Base-by-base conservation (phyloP, 1,284 basidiomycete genomes). In the Trichosporon inkin region DNA sequence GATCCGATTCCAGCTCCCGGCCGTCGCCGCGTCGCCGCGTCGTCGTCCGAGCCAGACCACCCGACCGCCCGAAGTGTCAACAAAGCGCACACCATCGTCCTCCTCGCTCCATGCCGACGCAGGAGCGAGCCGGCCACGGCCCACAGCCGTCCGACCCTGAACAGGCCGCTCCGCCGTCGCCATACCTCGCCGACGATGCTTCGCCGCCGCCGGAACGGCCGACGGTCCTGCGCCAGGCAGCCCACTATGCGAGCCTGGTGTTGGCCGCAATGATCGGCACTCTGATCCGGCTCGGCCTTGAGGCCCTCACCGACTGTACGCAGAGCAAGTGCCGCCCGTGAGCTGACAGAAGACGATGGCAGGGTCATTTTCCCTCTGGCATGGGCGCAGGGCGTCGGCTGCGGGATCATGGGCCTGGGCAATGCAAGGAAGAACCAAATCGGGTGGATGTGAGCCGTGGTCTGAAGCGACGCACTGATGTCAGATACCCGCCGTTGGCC, bases 311-410 rank as follows among this genome's bases (percentile, higher is more conserved):
- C 13, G 65, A 60, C 6, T 79, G 75, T 78, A 39, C 32, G 20
- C 14, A 13, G 4, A 6, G 8, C 3, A 7, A 14, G 6, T 38
- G 17, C 16, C 37, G 28, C 22, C 14, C 11, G 5, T 34, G 3
- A 8, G 28, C 57, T 57, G 38, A 36, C 10, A 16, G 2, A 55
- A 77, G 75, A 76, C 58, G 72, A 77, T 39, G 92, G 90, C 1
- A 75, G 83, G 53, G 84, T 86, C 65, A 86, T 97, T 10, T 95
- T 91, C 68, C 83, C 90, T 1, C 80, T 97, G 34, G 85, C 90
- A 1, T 98, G 94, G 82, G 84, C 86, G 0, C 95, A 99, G 75
- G 88, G 86, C 0, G 80, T 88, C 0, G 96, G 96, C 2, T 98
- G 95, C 76, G 82, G 94, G 47, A 80, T 96, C 53, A 98, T 99